Conservation (phyloP, 2,329 filamentous ascomycete genomes). For the Xylariaceae sp. region DNA sequence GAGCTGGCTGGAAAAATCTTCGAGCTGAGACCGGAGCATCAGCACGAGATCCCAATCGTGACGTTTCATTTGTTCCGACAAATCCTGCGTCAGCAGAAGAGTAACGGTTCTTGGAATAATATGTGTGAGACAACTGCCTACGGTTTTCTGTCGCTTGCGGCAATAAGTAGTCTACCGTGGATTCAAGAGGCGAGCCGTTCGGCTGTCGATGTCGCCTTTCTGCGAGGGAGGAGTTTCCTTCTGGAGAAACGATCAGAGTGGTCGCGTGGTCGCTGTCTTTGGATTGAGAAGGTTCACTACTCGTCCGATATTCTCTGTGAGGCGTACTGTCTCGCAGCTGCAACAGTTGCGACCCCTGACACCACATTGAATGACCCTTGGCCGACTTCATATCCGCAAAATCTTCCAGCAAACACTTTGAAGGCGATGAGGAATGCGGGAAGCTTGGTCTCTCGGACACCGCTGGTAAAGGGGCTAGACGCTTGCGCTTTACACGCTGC, state of each 20-base stretch:
- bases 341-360: too few species aligned
- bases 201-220: neutral
- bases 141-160: neutral
- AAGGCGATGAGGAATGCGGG: neutral
- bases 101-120: neutral
- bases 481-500: neutral
- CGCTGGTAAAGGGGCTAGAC: neutral
- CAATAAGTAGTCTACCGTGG: neutral
- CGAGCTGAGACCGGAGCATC: neutral
- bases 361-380: too few species aligned
- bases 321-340: conserved; percentile 3
- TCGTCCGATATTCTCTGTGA: neutral
- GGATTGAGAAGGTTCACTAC: conserved; percentile 6
- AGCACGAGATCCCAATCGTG: neutral
- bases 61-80: neutral
- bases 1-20: neutral
- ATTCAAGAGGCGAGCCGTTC: neutral
- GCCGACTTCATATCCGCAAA: neutral
- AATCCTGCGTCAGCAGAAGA: neutral
- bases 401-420: neutral
- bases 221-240: neutral
- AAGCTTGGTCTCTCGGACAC: neutral
- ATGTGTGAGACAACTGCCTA: neutral
- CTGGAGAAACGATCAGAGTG: neutral
- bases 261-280: neutral